These are phyloP conservation scores for Ogataea methanolica DNA, from an alignment of 805 yeast species.

Conservation along the genomic window DNA sequence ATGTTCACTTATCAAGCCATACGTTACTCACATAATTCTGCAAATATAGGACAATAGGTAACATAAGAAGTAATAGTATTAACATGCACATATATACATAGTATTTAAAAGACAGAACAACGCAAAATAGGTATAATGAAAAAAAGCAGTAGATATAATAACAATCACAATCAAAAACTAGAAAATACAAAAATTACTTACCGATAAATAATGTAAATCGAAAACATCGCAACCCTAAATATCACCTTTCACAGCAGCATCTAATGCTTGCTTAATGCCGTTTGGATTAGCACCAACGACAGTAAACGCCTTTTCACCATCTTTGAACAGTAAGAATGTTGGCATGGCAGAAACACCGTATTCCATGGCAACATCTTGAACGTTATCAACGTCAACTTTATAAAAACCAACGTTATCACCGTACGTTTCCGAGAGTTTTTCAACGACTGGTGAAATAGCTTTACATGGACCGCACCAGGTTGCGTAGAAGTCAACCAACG, in stretches of 20 bases:
- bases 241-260: conserved; percentile 17
- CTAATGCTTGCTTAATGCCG: conserved; percentile 29
- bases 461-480: conserved; percentile 81
- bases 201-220: neutral
- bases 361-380: conserved; percentile 53
- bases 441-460: conserved; percentile 59
- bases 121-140: too few species aligned
- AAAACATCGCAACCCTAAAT: neutral
- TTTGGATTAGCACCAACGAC: conserved; percentile 62
- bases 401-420: conserved; percentile 49
- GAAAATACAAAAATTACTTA: neutral
- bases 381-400: conserved; percentile 68
- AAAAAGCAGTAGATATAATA: too few species aligned
- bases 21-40: too few species aligned
- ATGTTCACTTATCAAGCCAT: too few species aligned
- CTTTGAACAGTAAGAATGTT: conserved; percentile 58
- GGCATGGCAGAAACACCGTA: conserved; percentile 74
- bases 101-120: too few species aligned
- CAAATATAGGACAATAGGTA: too few species aligned
- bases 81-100: too few species aligned
- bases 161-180: too few species aligned
- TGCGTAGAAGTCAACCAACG: conserved; percentile 64
- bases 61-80: too few species aligned
- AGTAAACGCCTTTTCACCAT: conserved; percentile 52
- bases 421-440: conserved; percentile 37